phyloP scores from a whole-genome alignment of 495 filamentous ascomycete species.

The Penicilliopsis zonata region DNA sequence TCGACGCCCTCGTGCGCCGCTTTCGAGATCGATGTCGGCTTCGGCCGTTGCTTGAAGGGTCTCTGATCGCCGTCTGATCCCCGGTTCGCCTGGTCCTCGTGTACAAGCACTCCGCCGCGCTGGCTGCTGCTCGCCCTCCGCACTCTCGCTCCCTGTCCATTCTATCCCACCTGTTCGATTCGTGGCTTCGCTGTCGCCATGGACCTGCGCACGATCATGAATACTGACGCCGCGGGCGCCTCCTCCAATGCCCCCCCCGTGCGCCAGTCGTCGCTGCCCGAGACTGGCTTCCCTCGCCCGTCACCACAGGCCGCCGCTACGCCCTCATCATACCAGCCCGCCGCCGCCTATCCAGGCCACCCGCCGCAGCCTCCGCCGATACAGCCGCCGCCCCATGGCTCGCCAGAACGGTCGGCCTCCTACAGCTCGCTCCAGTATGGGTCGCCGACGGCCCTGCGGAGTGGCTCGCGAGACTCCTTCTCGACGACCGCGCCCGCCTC shows the following conservation, averaged over 20 bases:
- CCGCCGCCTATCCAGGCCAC: constrained; percentile 18
- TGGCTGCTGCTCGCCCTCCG: background rate
- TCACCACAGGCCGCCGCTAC: constrained; percentile 12
- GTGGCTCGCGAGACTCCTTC: constrained; percentile 24
- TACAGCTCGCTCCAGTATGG: constrained; percentile 28
- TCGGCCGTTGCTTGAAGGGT: background rate
- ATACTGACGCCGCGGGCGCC: constrained; percentile 31
- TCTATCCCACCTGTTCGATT: constrained; percentile 9
- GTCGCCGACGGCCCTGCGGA: constrained; percentile 19
- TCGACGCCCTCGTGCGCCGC: constrained; percentile 1
- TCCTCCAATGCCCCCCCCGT: constrained; percentile 10
- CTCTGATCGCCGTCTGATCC: background rate
- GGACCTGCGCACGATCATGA: constrained; percentile 45
- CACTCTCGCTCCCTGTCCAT: constrained; percentile 2
- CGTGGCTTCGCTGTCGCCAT: constrained; percentile 23
- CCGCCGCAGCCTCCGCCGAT: constrained; percentile 32
- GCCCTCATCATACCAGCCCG: constrained; percentile 12
- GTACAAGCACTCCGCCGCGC: background rate
- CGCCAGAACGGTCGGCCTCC: constrained; percentile 28
- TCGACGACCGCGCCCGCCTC: constrained; percentile 14
- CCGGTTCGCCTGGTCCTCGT: background rate
- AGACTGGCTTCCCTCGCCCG: constrained; percentile 12
- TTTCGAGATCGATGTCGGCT: background rate
- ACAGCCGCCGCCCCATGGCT: constrained; percentile 22
- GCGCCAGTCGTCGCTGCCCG: constrained; percentile 10